phyloP scores from a whole-genome alignment of 2,329 filamentous ascomycete genomes.

The Fusarium pseudonygamai region DNA sequence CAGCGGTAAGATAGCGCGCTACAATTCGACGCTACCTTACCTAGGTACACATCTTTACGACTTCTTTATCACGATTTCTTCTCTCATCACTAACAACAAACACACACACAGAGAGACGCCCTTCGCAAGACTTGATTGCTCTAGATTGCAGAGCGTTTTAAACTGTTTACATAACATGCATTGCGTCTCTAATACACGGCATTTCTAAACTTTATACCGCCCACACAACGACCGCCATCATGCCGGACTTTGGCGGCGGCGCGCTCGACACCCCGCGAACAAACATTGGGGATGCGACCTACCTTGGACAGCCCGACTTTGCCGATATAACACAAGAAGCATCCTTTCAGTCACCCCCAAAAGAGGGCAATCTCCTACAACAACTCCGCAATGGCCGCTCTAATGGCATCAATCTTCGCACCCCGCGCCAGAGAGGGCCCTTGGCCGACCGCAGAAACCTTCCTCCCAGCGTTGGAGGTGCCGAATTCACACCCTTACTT shows the following conservation, averaged over 20 bases:
- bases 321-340: constrained; percentile 84
- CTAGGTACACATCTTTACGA: constrained; percentile 12
- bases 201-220: constrained; percentile 32
- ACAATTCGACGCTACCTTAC: constrained; percentile 24
- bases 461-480: constrained; percentile 69
- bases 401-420: constrained; percentile 69
- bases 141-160: background rate
- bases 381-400: constrained; percentile 75
- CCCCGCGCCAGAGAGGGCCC: constrained; percentile 76
- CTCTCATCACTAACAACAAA: constrained; percentile 35
- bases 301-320: constrained; percentile 76
- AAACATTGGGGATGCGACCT: constrained; percentile 84
- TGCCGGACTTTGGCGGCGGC: constrained; percentile 70
- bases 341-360: constrained; percentile 84
- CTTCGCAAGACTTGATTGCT: background rate
- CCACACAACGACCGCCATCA: constrained; percentile 48
- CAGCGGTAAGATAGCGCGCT: constrained; percentile 35
- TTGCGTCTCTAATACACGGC: constrained; percentile 21
- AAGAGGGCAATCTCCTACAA: constrained; percentile 74
- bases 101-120: constrained; percentile 9
- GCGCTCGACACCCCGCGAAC: constrained; percentile 88
- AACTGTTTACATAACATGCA: constrained; percentile 33
- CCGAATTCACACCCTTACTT: constrained; percentile 93
- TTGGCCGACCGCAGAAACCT: constrained; percentile 78
- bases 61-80: constrained; percentile 33